Evolutionary conservation across 345 rosid species (phyloP).

Genomic region (Schrenkiella parvula): DNA sequence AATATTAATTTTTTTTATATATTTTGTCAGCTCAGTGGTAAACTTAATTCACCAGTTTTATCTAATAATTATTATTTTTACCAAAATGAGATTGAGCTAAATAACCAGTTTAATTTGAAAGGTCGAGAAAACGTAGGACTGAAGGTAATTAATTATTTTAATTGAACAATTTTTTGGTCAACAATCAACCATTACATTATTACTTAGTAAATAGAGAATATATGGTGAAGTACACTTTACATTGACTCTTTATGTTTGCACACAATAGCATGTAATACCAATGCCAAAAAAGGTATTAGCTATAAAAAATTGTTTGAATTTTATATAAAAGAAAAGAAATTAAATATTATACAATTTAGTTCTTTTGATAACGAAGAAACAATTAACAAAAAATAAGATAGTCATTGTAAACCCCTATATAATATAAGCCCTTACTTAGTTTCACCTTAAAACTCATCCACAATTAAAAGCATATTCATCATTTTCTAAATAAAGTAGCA

Average conservation of each 20-base stretch:
- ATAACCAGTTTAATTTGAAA: no score
- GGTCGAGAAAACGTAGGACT: no score
- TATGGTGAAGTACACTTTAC: neutral
- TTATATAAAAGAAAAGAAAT: neutral
- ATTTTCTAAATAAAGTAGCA: neutral
- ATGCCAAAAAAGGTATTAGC: neutral
- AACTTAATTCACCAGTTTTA: neutral
- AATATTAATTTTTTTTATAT: no score
- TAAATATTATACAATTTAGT: neutral
- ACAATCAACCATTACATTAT: no score
- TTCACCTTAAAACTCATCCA: neutral
- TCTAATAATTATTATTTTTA: no score
- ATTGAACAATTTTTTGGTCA: neutral
- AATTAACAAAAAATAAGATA: neutral
- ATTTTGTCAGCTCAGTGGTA: neutral
- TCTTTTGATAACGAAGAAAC: neutral
- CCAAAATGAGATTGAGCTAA: neutral
- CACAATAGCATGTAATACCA: neutral
- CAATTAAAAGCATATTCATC: neutral
- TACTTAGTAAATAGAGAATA: neutral
- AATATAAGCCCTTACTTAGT: neutral
- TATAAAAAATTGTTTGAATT: neutral
- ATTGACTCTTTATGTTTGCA: neutral
- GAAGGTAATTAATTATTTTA: no score
- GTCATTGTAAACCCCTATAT: neutral